Evolutionary conservation across 169 alveolate species (phyloP), one percentile per base, ranked within the genome.

Genomic region (Eimeria praecox): DNA sequence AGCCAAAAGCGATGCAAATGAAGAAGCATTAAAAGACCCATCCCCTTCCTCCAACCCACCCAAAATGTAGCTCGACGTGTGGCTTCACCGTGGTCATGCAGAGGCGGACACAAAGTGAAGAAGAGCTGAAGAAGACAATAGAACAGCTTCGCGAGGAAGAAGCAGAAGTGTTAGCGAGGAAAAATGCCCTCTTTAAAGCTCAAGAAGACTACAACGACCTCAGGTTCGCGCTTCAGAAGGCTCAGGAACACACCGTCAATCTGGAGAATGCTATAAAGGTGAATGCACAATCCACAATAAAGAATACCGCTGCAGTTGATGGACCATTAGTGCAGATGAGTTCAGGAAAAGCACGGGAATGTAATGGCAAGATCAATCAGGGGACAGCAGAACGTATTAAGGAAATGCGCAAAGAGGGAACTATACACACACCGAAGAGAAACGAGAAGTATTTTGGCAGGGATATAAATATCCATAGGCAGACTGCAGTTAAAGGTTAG

Each of bases 181-280:
- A 96, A 80, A 97, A 97, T 90, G 96, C 96, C 90, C 98, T 97
- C 54, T 75, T 97, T 24, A 98, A 97, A 94, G 98, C 98, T 38
- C 97, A 98, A 90, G 99, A 98, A 85, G 99, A 98, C 96, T 97
- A 98, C 80, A 98, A 98, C 94, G 98, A 98, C 92, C 96, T 98
- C 33, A 98, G 98, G 93, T 96, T 97, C 95, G 98, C 99, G 10
- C 95, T 98, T 91, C 97, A 97, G 38, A 97, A 97, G 95, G 98
- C 97, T 12, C 97, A 97, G 80, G 97, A 97, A 42, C 97, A 97
- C 95, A 97, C 97, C 90, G 96, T 96, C 52, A 97, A 97, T 86
- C 97, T 98, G 97, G 97, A 98, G 95, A 97, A 98, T 83, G 98
- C 98, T 94, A 98, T 98, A 20, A 96, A 97, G 90, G 96, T 83